A percentile compares a stretch with the other conserved stretches of the same genome.
Conservation (phyloP, 768 basidiomycete species). For the Pisolithus orientalis region DNA sequence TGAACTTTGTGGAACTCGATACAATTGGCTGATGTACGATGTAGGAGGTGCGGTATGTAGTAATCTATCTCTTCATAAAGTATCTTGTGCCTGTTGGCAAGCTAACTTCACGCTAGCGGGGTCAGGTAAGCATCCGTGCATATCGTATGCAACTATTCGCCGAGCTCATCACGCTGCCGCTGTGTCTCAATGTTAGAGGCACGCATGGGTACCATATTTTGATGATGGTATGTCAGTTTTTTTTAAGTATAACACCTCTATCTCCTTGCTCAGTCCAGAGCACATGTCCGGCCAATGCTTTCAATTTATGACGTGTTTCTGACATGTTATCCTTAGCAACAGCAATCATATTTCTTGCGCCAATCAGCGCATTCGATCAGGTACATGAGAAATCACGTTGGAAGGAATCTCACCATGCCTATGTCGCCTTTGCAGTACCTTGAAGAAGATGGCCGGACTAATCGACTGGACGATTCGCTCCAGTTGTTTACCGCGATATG, state of each 20-base stretch:
- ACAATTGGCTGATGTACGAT: slow-evolving; percentile 77
- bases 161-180: slow-evolving; percentile 9
- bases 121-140: slow-evolving; percentile 41
- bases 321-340: slow-evolving; percentile 41
- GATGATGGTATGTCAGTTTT: slow-evolving; percentile 58
- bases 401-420: slow-evolving; percentile 9
- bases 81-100: slow-evolving; percentile 1
- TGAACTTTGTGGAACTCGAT: slow-evolving; percentile 51
- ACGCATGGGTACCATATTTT: slow-evolving; percentile 80
- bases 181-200: slow-evolving; percentile 41
- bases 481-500: slow-evolving; percentile 74
- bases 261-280: slow-evolving; percentile 5
- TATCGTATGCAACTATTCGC: slow-evolving; percentile 6
- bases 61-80: slow-evolving; percentile 1
- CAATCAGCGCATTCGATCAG: slow-evolving; percentile 85
- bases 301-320: slow-evolving; percentile 6
- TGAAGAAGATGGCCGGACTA: slow-evolving; percentile 74
- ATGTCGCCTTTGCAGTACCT: slow-evolving; percentile 48
- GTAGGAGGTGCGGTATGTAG: slow-evolving; percentile 73
- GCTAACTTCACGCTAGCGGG: slow-evolving; percentile 36
- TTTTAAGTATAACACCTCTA: slow-evolving; percentile 1
- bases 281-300: slow-evolving; percentile 13
- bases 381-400: slow-evolving; percentile 28
- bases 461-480: slow-evolving; percentile 77
- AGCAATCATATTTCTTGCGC: slow-evolving; percentile 82